Base-by-base conservation (phyloP, 495 filamentous ascomycete species). In the Neurospora sp. region DNA sequence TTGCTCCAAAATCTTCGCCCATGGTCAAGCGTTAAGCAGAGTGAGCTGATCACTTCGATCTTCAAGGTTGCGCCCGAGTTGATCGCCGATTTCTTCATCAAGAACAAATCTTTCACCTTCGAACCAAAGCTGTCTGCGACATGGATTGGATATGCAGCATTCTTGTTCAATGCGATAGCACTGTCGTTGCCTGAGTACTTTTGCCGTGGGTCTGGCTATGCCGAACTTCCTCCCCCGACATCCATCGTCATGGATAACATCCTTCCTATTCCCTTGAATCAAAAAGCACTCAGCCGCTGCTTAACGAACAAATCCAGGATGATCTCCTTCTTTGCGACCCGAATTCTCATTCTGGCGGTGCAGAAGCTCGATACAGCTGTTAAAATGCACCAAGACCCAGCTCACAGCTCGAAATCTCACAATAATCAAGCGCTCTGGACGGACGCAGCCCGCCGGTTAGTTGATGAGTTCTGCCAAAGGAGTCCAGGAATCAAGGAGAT, bases 131-230 rank as follows among this genome's bases (percentile, higher is more conserved):
- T 94, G 10, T 93, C 93, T 1, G 86, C 93, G 0, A 95, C 94
- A 4, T 99, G 96, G 96, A 91, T 98, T 75, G 94, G 94, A 22
- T 97, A 94, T 78, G 94, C 92, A 3, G 87, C 93, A 0, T 92
- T 98, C 71, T 81, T 99, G 6, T 94, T 96, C 79, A 91, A 91
- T 31, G 86, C 87, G 1, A 87, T 98, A 8, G 86, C 91, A 71
- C 79, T 97, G 31, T 90, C 91, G 14, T 83, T 96, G 61, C 93
- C 93, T 16, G 75, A 82, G 9, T 88, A 87, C 75, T 92, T 93
- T 78, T 92, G 92, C 18, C 82, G 83, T 27, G 76, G 79, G 2
- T 74, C 79, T 44, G 85, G 80, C 72, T 89, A 86, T 78, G 87
- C 88, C 35, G 81, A 84, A 7, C 83, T 91, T 20, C 94, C 94